A percentile compares a stretch with the other conserved stretches of the same genome.
These are phyloP conservation scores for Russula earlei DNA, from an alignment of 768 basidiomycete genomes.

Conservation along the genomic window DNA sequence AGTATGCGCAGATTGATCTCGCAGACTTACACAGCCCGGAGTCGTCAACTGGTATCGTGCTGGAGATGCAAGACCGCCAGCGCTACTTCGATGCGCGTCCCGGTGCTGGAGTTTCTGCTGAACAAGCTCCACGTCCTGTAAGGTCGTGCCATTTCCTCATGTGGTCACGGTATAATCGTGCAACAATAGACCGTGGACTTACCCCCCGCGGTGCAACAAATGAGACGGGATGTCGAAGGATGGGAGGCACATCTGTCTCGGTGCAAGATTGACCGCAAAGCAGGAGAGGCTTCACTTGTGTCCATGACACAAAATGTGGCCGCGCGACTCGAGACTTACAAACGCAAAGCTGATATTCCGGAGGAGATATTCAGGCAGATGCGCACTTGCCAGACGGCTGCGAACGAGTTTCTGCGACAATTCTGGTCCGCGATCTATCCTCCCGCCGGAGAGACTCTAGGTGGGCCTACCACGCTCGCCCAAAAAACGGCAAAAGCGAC, in stretches of 20 bases:
- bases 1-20: constrained; percentile 61
- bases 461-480: constrained; percentile 40
- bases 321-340: constrained; percentile 57
- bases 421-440: constrained; percentile 90
- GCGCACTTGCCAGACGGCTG: constrained; percentile 83
- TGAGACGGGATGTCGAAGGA: constrained; percentile 37
- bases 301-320: constrained; percentile 76
- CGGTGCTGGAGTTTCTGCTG: constrained; percentile 16
- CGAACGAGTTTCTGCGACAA: constrained; percentile 93
- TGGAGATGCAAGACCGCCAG: constrained; percentile 83
- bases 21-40: constrained; percentile 76
- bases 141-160: constrained; percentile 2
- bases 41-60: constrained; percentile 53
- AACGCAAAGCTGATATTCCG: constrained; percentile 70
- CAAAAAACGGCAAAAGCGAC: constrained; percentile 71
- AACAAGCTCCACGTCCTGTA: constrained; percentile 21
- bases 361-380: constrained; percentile 72
- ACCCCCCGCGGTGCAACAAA: constrained; percentile 37
- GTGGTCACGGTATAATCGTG: constrained; percentile 1
- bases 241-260: constrained; percentile 53
- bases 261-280: constrained; percentile 60
- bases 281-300: constrained; percentile 56
- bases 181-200: constrained; percentile 38
- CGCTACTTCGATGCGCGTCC: constrained; percentile 68
- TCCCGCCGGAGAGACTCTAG: constrained; percentile 44